These are phyloP conservation scores for Crataegus laevigata DNA, from an alignment of 306 rosid genomes.

Conservation along the genomic window DNA sequence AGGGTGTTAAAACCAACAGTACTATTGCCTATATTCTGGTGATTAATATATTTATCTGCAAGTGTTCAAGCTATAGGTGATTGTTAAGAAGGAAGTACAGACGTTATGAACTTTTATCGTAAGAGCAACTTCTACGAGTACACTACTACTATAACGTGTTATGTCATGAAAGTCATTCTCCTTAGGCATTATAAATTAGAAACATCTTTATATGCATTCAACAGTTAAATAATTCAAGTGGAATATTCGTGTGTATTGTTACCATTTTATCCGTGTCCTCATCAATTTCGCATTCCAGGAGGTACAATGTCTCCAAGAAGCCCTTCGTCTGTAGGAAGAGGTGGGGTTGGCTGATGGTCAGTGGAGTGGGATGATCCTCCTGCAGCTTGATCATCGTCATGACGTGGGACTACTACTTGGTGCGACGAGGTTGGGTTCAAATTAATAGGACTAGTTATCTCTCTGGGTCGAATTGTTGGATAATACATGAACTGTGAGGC, in stretches of 20 bases:
- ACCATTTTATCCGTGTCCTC: neutral
- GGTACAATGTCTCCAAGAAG: conserved; percentile 90
- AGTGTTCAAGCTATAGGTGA: neutral
- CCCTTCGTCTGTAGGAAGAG: conserved; percentile 46
- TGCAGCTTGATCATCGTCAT: neutral
- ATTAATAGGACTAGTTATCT: neutral
- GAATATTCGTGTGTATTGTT: neutral
- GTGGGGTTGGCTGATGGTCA: neutral
- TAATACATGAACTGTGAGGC: conserved; percentile 43
- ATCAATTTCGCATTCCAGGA: conserved; percentile 59
- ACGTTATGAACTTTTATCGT: neutral
- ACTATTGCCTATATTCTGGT: neutral
- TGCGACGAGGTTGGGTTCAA: conserved; percentile 1
- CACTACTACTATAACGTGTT: neutral
- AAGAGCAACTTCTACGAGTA: neutral
- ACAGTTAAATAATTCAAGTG: neutral
- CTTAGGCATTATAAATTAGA: neutral
- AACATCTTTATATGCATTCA: neutral
- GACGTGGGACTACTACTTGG: neutral
- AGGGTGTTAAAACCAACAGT: neutral
- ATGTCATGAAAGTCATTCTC: too few species aligned
- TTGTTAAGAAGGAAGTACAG: neutral
- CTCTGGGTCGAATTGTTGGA: conserved; percentile 40
- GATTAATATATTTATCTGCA: neutral
- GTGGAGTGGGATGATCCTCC: conserved; percentile 10